Evolutionary conservation across 2,329 filamentous ascomycete species (phyloP).

Genomic region (Fusarium transvaalense): DNA sequence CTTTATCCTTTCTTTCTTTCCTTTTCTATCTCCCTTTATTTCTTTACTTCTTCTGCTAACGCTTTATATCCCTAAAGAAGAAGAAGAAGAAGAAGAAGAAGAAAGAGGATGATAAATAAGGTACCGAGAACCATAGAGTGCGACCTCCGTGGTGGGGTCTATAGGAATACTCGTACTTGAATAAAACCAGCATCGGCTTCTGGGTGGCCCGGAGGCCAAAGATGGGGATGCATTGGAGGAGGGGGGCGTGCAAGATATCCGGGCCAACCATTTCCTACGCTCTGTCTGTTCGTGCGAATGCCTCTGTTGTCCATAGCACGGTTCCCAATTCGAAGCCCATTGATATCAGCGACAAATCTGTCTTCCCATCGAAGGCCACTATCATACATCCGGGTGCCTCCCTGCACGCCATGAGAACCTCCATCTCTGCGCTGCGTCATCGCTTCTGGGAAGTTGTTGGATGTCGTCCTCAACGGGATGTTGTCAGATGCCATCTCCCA

Average conservation of each 20-base stretch:
- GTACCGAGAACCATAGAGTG: constrained; percentile 54
- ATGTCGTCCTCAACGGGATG: too few species aligned
- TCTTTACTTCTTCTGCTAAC: constrained; percentile 49
- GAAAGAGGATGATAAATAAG: constrained; percentile 52
- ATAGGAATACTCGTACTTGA: constrained; percentile 25
- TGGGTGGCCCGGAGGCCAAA: constrained; percentile 6
- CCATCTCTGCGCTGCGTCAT: constrained; percentile 23
- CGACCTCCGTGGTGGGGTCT: constrained; percentile 33
- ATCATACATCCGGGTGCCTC: constrained; percentile 58
- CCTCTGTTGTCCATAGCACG: constrained; percentile 58
- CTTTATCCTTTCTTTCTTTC: constrained; percentile 50
- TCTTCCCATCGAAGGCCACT: constrained; percentile 60
- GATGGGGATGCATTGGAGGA: constrained; percentile 10
- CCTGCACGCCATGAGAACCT: constrained; percentile 37
- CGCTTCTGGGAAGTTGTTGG: constrained; percentile 18
- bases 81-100: constrained; percentile 49
- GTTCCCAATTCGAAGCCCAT: constrained; percentile 62
- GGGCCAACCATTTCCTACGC: neutral
- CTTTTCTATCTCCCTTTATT: too few species aligned
- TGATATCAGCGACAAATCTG: constrained; percentile 58
- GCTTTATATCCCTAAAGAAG: constrained; percentile 52
- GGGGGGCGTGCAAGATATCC: neutral
- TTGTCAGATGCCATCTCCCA: constrained; percentile 45
- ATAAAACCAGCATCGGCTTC: constrained; percentile 13
- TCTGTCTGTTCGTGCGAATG: constrained; percentile 47